phyloP scores from a whole-genome alignment of 352 stramenopile species.

The Phytophthora meadii region DNA sequence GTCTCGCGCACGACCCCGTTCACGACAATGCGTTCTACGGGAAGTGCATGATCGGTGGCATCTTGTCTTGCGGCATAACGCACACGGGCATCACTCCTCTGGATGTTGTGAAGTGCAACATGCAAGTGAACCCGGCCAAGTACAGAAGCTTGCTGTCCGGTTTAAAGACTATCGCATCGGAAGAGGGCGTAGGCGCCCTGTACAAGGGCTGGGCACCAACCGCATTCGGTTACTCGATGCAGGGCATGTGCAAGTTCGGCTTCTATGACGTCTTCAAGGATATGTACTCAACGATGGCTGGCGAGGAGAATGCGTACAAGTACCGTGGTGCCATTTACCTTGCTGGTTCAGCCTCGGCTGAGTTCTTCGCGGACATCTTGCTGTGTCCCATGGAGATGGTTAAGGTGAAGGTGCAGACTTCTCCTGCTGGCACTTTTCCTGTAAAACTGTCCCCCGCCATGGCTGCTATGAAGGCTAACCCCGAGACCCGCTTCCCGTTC shows the following conservation, averaged over 20 bases:
- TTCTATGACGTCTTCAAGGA: conserved; percentile 97
- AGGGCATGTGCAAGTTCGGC: conserved; percentile 93
- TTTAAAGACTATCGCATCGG: conserved; percentile 85
- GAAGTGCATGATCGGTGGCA: conserved; percentile 93
- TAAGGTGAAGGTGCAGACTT: conserved; percentile 95
- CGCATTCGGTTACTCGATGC: conserved; percentile 90
- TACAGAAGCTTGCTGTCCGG: conserved; percentile 81
- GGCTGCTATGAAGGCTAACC: conserved; percentile 87
- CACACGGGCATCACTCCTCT: conserved; percentile 93
- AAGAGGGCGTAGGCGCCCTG: conserved; percentile 81
- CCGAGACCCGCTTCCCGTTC: conserved; percentile 91
- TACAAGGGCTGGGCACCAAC: conserved; percentile 95
- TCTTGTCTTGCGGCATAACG: conserved; percentile 93
- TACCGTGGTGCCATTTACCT: conserved; percentile 93
- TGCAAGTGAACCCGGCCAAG: conserved; percentile 92
- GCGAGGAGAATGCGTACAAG: conserved; percentile 92
- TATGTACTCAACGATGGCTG: conserved; percentile 90
- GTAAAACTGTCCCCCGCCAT: conserved; percentile 61
- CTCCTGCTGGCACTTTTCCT: conserved; percentile 88
- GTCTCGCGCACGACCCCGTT: conserved; percentile 71
- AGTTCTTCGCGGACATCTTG: conserved; percentile 94
- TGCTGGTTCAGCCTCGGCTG: conserved; percentile 91
- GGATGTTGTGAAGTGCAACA: conserved; percentile 96
- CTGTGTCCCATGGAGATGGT: conserved; percentile 96
- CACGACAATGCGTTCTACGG: conserved; percentile 93